Evolutionary conservation across 2,329 filamentous ascomycete genomes (phyloP).

Genomic region (Colletotrichum sp.): DNA sequence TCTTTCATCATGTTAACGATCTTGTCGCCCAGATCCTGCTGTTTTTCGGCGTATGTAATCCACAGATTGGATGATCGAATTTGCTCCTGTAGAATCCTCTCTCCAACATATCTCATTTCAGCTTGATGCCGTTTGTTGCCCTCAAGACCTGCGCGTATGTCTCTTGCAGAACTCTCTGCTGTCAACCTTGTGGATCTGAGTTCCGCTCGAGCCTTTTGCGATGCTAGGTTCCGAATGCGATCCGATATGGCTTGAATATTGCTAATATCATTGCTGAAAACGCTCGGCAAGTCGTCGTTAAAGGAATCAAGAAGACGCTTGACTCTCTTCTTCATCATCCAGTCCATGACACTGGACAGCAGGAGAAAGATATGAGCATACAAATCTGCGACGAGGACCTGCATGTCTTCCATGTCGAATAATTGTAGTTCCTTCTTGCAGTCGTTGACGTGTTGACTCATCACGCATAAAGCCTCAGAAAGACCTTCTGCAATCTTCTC

Average conservation of each 20-base stretch:
- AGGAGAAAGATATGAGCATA: constrained; percentile 31
- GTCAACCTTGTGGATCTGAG: neutral
- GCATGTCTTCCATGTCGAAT: constrained; percentile 19
- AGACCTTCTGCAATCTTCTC: constrained; percentile 24
- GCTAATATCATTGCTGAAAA: constrained; percentile 14
- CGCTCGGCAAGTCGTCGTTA: constrained; percentile 13
- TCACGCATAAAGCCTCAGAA: constrained; percentile 19
- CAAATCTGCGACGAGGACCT: constrained; percentile 16
- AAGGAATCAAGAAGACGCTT: constrained; percentile 24
- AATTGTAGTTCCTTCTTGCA: constrained; percentile 10
- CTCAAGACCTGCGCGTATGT: constrained; percentile 14
- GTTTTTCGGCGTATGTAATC: too few species aligned
- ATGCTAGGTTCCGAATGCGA: neutral
- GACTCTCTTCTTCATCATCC: constrained; percentile 23
- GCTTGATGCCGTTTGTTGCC: neutral
- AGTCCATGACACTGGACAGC: constrained; percentile 25
- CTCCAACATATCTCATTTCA: too few species aligned
- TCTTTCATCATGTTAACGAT: too few species aligned
- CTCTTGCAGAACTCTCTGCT: neutral
- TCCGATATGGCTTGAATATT: constrained; percentile 15
- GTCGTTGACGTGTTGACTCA: constrained; percentile 24
- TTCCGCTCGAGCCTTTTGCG: constrained; percentile 19
- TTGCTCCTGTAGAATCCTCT: too few species aligned
- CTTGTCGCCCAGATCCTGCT: too few species aligned
- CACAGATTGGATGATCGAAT: too few species aligned